phyloP scores from a whole-genome alignment of 345 rosid species.

The Dimocarpus longan region DNA sequence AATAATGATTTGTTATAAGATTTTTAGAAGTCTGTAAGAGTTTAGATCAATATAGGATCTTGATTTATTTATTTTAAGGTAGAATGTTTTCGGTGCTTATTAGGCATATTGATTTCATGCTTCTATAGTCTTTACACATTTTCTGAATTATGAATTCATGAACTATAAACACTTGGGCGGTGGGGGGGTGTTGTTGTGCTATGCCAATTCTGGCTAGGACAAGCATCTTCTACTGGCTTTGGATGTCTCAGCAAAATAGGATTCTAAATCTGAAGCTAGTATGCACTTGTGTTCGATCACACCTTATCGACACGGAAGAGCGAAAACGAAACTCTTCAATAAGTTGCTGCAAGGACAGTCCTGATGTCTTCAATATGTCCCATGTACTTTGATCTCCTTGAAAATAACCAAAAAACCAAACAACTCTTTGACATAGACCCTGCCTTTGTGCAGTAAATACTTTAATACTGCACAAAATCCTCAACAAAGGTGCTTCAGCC shows the following conservation, averaged over 20 bases:
- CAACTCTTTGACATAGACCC: slow-evolving; percentile 33
- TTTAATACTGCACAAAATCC: background rate
- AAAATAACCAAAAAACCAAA: background rate
- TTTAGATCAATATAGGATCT: background rate
- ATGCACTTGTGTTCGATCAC: background rate
- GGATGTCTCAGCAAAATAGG: background rate
- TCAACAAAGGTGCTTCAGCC: background rate
- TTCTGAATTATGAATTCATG: background rate
- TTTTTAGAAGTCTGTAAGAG: no score
- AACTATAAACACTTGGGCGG: background rate
- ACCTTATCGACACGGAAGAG: background rate
- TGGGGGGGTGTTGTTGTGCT: no score
- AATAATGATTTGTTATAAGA: no score
- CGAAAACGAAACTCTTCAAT: background rate
- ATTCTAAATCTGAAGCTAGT: background rate
- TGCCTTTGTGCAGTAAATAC: slow-evolving; percentile 6
- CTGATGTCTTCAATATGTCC: background rate
- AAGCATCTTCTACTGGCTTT: background rate
- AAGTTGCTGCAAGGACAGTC: slow-evolving; percentile 1
- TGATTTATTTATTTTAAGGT: no score
- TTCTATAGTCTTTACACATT: no score
- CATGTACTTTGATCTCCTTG: background rate
- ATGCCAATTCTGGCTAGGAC: background rate
- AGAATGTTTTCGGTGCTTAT: no score
- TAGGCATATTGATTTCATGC: background rate